Base-by-base conservation (phyloP, 2,329 filamentous ascomycete species). In the Samsoniella hepiali region DNA sequence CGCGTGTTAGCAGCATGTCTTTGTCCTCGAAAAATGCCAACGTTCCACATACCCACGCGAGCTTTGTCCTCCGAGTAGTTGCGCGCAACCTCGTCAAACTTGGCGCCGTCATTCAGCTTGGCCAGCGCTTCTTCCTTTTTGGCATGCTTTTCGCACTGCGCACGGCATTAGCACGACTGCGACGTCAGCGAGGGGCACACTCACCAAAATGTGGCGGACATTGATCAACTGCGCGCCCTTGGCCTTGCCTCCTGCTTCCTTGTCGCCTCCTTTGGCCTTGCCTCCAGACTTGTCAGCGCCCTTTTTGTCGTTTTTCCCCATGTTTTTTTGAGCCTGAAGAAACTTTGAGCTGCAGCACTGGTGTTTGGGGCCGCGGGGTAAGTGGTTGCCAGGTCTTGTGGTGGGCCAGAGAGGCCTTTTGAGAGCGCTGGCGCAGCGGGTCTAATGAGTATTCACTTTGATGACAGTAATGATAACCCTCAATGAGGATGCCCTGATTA, bases 1-100 rank as follows among this genome's bases (percentile, higher is more conserved):
- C 56, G 34, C 59, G 29, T 47, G 22, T 63, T 34, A 49, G 34
- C 22, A 34, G 22, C n/a, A 9, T 9, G 22, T 22, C 34, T n/a
- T 45, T 49, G 42, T 53, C 62, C 59, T 34, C 32, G 22, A 22
- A 59, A 55, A 40, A 56, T 69, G 40, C 63, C 56, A 56, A 44
- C 57, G 44, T 45, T 32, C 32, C 13, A 56, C 74, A 56, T 69
- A 85, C 84, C 88, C 74, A 85, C 82, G 65, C 87, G 81, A 5
- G 89, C 89, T 77, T 93, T 93, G 74, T 93, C 90, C 75, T 93
- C 90, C 0, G 88, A 91, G 71, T 85, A 90, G 68, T 88, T 84
- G 60, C 84, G 79, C 10, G 90, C 90, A 6, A 93, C 89, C 55
- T 90, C 87, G 69, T 92, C 89, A 70, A 93, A 93, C 69, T 89